Evolutionary conservation across 768 basidiomycete genomes (phyloP).

Genomic region (Lactarius akahatsu): DNA sequence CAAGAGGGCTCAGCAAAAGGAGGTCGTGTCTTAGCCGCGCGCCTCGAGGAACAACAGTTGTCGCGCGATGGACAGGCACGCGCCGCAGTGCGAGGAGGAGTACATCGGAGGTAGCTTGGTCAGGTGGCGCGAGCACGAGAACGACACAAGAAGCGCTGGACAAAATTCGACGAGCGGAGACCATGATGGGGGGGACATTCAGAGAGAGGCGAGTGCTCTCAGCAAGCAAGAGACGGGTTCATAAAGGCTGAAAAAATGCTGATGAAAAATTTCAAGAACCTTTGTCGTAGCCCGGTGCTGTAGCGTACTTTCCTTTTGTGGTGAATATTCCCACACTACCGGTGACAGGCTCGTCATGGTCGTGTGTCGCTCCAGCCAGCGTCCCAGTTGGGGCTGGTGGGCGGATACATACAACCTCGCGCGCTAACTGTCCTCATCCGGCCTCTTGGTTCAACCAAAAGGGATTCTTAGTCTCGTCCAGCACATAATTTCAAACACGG

Average conservation of each 20-base stretch:
- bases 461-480: not conserved
- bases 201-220: constrained; percentile 12
- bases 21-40: constrained; percentile 18
- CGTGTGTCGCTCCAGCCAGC: not conserved
- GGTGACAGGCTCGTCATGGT: not conserved
- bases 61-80: constrained; percentile 9
- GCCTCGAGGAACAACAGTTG: constrained; percentile 6
- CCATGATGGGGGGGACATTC: constrained; percentile 12
- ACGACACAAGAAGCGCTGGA: not conserved
- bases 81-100: constrained; percentile 3
- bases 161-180: constrained; percentile 9
- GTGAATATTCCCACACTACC: constrained; percentile 20
- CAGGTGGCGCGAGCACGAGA: not conserved
- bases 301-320: constrained; percentile 20
- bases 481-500: not conserved
- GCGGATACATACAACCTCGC: not conserved
- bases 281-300: constrained; percentile 14
- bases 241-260: constrained; percentile 29
- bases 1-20: not conserved
- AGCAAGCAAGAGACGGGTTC: constrained; percentile 11
- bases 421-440: no score
- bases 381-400: not conserved
- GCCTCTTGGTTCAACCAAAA: not conserved
- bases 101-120: not conserved
- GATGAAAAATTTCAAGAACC: constrained; percentile 32